Conservation (phyloP, 805 yeast genomes). For the Saccharomycopsis microspora region DNA sequence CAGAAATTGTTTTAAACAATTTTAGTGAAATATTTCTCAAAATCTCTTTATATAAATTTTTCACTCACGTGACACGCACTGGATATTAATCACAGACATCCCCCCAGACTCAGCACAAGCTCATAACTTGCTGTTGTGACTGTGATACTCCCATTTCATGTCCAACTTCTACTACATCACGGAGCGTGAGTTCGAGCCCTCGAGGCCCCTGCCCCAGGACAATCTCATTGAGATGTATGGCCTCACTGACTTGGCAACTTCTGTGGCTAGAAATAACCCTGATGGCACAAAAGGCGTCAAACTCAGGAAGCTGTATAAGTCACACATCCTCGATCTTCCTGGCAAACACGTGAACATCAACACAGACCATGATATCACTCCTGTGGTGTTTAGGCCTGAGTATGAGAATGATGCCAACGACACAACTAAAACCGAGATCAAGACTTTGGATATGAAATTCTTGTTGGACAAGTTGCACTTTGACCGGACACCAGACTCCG, state of each 20-base stretch:
- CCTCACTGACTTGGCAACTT: constrained; percentile 53
- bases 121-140: too few relatives aligned
- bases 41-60: too few relatives aligned
- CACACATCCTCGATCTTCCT: constrained; percentile 78
- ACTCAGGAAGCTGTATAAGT: constrained; percentile 87
- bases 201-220: constrained; percentile 59
- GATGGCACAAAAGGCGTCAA: constrained; percentile 90
- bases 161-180: constrained; percentile 4
- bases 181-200: constrained; percentile 26
- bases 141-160: background rate
- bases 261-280: constrained; percentile 78
- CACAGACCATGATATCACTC: constrained; percentile 18
- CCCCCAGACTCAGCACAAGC: too few relatives aligned
- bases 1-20: constrained; percentile 16
- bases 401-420: constrained; percentile 1
- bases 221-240: constrained; percentile 64
- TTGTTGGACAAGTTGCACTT: constrained; percentile 12
- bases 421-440: constrained; percentile 4
- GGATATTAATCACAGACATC: too few relatives aligned
- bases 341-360: constrained; percentile 61
- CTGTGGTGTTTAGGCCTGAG: constrained; percentile 10
- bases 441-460: constrained; percentile 9
- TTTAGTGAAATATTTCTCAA: background rate
- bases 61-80: too few relatives aligned
- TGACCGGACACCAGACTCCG: constrained; percentile 15